Evolutionary conservation across 345 rosid genomes (phyloP).

Genomic region (Erucastrum elatum): DNA sequence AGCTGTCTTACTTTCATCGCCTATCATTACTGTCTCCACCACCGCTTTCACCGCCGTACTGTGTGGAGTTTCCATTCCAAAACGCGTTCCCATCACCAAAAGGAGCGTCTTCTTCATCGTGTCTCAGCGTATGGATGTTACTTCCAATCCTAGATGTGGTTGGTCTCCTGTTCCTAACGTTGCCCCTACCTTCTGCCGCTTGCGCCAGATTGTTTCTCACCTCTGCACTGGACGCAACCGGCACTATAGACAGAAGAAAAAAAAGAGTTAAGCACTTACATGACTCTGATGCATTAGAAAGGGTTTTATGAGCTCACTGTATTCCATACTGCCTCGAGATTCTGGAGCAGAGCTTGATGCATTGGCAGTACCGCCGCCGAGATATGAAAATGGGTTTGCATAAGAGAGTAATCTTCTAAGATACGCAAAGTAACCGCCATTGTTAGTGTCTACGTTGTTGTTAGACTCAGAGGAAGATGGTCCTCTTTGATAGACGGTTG

Average conservation of each 20-base stretch:
- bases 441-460: conserved; percentile 38
- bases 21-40: conserved; percentile 41
- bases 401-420: conserved; percentile 60
- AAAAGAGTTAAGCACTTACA: conserved; percentile 12
- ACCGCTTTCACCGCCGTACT: conserved; percentile 58
- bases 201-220: conserved; percentile 40
- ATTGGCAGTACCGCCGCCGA: conserved; percentile 47
- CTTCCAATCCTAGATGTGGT: conserved; percentile 56
- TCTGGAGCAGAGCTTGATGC: conserved; percentile 52
- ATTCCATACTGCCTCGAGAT: conserved; percentile 45
- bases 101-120: conserved; percentile 59
- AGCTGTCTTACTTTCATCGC: conserved; percentile 13
- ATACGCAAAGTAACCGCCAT: conserved; percentile 66
- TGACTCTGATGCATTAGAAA: conserved; percentile 1
- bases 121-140: conserved; percentile 80
- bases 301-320: conserved; percentile 40
- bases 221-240: conserved; percentile 40
- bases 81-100: conserved; percentile 65
- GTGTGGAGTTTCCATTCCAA: conserved; percentile 93
- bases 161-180: conserved; percentile 45
- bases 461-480: conserved; percentile 40
- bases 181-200: conserved; percentile 43
- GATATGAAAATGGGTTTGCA: conserved; percentile 76
- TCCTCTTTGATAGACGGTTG: conserved; percentile 44
- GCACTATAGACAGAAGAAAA: conserved; percentile 42